phyloP scores from a whole-genome alignment of 2,329 filamentous ascomycete species.

The Penicillium expansum region DNA sequence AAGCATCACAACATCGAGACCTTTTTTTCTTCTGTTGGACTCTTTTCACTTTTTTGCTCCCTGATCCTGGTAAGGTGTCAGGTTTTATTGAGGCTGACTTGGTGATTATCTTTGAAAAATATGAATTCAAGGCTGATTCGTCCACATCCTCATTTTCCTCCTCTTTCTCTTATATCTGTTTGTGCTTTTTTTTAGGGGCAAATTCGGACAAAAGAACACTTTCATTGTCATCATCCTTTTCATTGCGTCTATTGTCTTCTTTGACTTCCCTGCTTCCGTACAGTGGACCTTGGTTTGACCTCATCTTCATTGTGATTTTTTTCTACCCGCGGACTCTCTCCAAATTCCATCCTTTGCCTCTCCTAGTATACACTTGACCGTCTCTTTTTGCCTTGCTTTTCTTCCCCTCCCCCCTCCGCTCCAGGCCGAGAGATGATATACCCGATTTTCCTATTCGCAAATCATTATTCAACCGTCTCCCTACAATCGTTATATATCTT shows the following conservation, averaged over 20 bases:
- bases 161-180: background rate
- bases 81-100: background rate
- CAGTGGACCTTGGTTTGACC: background rate
- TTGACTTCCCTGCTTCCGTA: background rate
- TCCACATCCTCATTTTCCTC: background rate
- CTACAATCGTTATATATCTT: background rate
- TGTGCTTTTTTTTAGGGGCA: background rate
- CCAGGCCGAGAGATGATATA: constrained; percentile 22
- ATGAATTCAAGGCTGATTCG: background rate
- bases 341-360: background rate
- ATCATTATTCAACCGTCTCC: background rate
- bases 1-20: constrained; percentile 23
- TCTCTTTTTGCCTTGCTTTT: background rate
- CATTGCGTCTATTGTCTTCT: background rate
- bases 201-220: background rate
- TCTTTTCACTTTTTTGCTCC: constrained; percentile 4
- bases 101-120: background rate
- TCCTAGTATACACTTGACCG: constrained; percentile 1
- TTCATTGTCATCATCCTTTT: background rate
- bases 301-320: constrained; percentile 14
- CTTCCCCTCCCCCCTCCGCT: constrained; percentile 6
- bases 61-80: background rate
- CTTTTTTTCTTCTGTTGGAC: background rate
- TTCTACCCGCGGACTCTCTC: background rate
- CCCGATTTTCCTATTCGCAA: constrained; percentile 9